These are phyloP conservation scores for Starmerella vaccinii DNA, from an alignment of 805 yeast genomes.

Conservation along the genomic window DNA sequence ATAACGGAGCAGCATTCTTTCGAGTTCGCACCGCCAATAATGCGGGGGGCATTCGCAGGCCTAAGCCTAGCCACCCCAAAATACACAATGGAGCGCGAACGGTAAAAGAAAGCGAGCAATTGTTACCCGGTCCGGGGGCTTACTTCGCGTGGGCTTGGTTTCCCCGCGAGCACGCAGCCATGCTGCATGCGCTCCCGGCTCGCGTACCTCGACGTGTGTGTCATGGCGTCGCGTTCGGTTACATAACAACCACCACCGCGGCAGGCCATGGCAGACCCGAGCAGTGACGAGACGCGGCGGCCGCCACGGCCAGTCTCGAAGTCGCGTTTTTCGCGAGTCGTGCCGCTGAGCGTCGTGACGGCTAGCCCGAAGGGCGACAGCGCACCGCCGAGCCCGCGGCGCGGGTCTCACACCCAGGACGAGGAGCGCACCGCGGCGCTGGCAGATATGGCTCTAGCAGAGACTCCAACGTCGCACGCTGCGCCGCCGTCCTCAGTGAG, in stretches of 20 bases:
- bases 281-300: constrained; percentile 2
- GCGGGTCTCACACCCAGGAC: background rate
- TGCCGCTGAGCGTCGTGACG: constrained; percentile 2
- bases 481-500: background rate
- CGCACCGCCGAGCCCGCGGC: background rate
- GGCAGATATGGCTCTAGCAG: background rate
- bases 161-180: background rate
- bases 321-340: background rate
- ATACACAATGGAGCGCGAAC: too few relatives aligned
- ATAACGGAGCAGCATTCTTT: too few relatives aligned
- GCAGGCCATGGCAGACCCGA: background rate
- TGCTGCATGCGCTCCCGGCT: background rate
- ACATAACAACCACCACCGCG: background rate
- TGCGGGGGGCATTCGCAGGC: too few relatives aligned
- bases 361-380: background rate
- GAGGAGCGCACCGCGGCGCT: background rate
- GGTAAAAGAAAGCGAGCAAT: too few relatives aligned
- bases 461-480: background rate
- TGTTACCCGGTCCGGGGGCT: too few relatives aligned
- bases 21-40: too few relatives aligned
- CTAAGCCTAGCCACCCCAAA: too few relatives aligned
- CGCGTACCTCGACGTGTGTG: background rate
- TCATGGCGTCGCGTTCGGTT: background rate
- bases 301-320: background rate
- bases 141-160: constrained; percentile 1